Evolutionary conservation across 495 filamentous ascomycete species (phyloP).

Genomic region (Aspergillus egyptiacus): DNA sequence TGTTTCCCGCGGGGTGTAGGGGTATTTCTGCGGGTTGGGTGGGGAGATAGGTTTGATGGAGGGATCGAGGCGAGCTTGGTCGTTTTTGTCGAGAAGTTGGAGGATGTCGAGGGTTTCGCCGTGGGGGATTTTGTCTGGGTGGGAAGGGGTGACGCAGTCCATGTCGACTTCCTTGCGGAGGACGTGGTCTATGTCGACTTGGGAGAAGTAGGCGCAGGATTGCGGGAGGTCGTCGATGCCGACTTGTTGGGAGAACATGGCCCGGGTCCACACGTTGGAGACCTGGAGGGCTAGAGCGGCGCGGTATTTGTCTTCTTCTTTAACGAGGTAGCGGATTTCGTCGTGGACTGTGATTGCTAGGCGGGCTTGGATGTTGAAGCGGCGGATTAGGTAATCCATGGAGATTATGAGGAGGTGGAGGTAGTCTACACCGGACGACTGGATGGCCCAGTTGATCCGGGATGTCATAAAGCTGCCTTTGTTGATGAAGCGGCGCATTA

Average conservation of each 20-base stretch:
- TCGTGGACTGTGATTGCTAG: slow-evolving; percentile 95
- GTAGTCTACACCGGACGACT: slow-evolving; percentile 96
- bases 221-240: slow-evolving; percentile 94
- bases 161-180: slow-evolving; percentile 96
- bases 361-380: slow-evolving; percentile 76
- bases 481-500: slow-evolving; percentile 80
- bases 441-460: slow-evolving; percentile 98
- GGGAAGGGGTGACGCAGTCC: slow-evolving; percentile 90
- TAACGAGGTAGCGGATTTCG: slow-evolving; percentile 90
- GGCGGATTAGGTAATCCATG: slow-evolving; percentile 92
- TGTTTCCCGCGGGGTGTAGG: slow-evolving; percentile 64
- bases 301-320: slow-evolving; percentile 78
- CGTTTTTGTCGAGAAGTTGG: slow-evolving; percentile 64
- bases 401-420: slow-evolving; percentile 86
- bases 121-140: slow-evolving; percentile 68
- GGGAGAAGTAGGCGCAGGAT: slow-evolving; percentile 89
- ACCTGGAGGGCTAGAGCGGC: slow-evolving; percentile 88
- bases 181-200: slow-evolving; percentile 89
- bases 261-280: slow-evolving; percentile 92
- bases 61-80: slow-evolving; percentile 58
- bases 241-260: slow-evolving; percentile 94
- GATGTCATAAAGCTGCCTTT: slow-evolving; percentile 92
- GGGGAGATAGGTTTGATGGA: slow-evolving; percentile 49
- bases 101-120: slow-evolving; percentile 81
- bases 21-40: slow-evolving; percentile 47